These are phyloP conservation scores for Heliamphora ciliata DNA, from an alignment of 179 eudicot genomes.

Conservation along the genomic window DNA sequence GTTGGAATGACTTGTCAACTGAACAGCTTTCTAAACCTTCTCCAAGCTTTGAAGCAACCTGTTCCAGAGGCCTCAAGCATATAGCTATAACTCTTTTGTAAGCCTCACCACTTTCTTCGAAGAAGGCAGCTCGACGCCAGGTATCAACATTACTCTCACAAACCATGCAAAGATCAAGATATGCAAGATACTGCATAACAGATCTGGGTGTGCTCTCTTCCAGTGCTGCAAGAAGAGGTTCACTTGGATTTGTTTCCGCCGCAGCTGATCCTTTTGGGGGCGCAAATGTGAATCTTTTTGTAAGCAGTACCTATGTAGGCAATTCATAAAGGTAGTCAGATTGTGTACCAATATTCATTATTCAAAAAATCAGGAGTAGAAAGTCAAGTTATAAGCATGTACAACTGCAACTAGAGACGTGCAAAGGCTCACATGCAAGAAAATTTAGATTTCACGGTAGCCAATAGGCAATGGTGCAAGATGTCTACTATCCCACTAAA, in stretches of 20 bases:
- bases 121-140: slow-evolving; percentile 95
- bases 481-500: neutral
- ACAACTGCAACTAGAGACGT: neutral
- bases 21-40: slow-evolving; percentile 50
- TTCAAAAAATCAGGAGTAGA: neutral
- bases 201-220: slow-evolving; percentile 69
- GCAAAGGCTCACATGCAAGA: neutral
- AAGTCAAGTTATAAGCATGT: no score
- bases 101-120: slow-evolving; percentile 88
- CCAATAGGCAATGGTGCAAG: neutral
- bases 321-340: neutral
- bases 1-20: slow-evolving; percentile 40
- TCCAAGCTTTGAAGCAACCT: slow-evolving; percentile 48
- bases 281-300: slow-evolving; percentile 76
- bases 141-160: slow-evolving; percentile 78
- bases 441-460: no score
- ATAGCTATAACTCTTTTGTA: slow-evolving; percentile 69
- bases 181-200: slow-evolving; percentile 71
- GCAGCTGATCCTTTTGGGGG: slow-evolving; percentile 86
- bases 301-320: slow-evolving; percentile 61
- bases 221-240: slow-evolving; percentile 62
- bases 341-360: neutral
- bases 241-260: slow-evolving; percentile 83
- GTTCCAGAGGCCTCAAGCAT: slow-evolving; percentile 73
- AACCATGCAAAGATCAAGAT: slow-evolving; percentile 84